These are phyloP conservation scores for Nannochloropsis limnetica DNA, from an alignment of 352 stramenopile genomes.

Conservation along the genomic window DNA sequence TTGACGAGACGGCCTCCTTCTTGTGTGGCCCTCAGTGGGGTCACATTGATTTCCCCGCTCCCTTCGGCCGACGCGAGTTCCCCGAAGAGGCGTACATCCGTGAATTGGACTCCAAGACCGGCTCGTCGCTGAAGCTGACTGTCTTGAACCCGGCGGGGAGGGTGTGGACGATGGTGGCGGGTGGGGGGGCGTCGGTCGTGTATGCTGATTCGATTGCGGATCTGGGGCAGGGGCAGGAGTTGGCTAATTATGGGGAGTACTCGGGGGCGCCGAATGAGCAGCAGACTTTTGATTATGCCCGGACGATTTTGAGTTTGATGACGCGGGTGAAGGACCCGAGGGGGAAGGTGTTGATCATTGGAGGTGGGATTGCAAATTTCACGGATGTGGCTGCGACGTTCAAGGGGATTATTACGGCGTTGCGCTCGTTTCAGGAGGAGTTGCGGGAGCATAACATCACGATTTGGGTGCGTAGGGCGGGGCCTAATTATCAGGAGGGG, in stretches of 20 bases:
- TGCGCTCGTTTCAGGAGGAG: constrained; percentile 79
- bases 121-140: constrained; percentile 87
- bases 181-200: constrained; percentile 84
- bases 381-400: constrained; percentile 93
- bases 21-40: constrained; percentile 81
- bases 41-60: constrained; percentile 82
- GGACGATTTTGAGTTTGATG: constrained; percentile 90
- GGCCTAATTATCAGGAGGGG: constrained; percentile 91
- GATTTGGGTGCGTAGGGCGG: constrained; percentile 87
- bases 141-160: constrained; percentile 86
- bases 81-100: constrained; percentile 87
- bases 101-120: constrained; percentile 85
- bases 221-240: constrained; percentile 76
- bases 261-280: constrained; percentile 85
- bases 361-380: constrained; percentile 94
- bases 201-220: constrained; percentile 95
- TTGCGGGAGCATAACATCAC: constrained; percentile 71
- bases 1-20: constrained; percentile 90
- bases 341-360: constrained; percentile 90
- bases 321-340: constrained; percentile 74
- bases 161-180: constrained; percentile 94
- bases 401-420: constrained; percentile 87
- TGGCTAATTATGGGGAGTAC: constrained; percentile 97
- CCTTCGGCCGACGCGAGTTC: constrained; percentile 87
- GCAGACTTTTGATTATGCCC: constrained; percentile 92